phyloP scores from a whole-genome alignment of 176 grass and related monocot species.

The Olyra latifolia region DNA sequence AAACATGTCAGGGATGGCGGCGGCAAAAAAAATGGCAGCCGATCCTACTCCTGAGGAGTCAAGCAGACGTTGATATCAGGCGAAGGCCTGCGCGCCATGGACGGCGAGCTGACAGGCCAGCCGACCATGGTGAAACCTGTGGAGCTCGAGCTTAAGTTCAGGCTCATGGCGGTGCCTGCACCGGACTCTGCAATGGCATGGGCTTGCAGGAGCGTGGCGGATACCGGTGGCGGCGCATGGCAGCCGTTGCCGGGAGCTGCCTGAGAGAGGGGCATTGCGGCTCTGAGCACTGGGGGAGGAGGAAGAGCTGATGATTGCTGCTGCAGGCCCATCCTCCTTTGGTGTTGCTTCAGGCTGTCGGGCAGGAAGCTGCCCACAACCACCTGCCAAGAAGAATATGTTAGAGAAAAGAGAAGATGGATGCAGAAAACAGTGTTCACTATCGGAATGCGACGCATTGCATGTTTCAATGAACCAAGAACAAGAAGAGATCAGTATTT shows the following conservation, averaged over 20 bases:
- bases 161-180: conserved; percentile 29
- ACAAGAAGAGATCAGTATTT: neutral
- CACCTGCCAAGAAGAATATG: conserved; percentile 48
- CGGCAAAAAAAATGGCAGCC: conserved; percentile 2
- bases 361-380: conserved; percentile 90
- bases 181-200: conserved; percentile 25
- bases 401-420: neutral
- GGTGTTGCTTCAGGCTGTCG: conserved; percentile 84
- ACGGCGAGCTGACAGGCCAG: conserved; percentile 54
- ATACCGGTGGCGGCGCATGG: neutral
- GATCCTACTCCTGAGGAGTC: conserved; percentile 53
- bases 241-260: conserved; percentile 55
- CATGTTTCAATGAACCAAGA: neutral
- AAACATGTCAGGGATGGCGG: conserved; percentile 28
- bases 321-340: conserved; percentile 52
- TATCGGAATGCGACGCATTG: neutral
- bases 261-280: conserved; percentile 73
- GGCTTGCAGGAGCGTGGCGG: neutral
- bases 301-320: neutral
- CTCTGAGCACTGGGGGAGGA: conserved; percentile 43
- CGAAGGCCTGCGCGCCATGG: conserved; percentile 48
- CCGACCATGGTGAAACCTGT: conserved; percentile 51
- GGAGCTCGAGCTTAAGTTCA: conserved; percentile 26
- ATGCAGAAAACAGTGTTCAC: neutral
- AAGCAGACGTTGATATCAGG: conserved; percentile 85